These are phyloP conservation scores for Tetragonia tetragonoides DNA, from an alignment of 148 eudicot genomes.

Conservation along the genomic window DNA sequence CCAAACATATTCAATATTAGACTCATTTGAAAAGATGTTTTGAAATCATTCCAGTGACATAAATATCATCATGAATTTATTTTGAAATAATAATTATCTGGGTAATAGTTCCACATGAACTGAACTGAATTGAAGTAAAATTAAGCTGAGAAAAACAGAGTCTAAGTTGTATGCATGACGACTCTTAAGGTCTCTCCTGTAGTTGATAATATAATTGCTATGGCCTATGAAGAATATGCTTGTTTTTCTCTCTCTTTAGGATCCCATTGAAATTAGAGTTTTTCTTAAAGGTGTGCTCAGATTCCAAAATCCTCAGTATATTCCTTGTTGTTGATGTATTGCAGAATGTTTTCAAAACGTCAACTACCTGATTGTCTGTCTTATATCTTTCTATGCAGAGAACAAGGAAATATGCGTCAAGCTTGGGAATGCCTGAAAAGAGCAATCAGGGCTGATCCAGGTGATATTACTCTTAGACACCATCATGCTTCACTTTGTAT, in stretches of 20 bases:
- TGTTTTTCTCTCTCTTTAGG: neutral
- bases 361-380: neutral
- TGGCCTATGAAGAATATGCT: neutral
- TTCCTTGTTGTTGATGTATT: neutral
- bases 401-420: conserved; percentile 60
- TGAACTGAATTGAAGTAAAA: too few relatives aligned
- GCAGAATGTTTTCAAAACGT: too few relatives aligned
- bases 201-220: neutral
- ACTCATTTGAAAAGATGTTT: too few relatives aligned
- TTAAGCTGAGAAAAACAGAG: too few relatives aligned
- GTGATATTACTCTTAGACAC: conserved; percentile 55
- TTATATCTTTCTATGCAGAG: conserved; percentile 43
- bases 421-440: conserved; percentile 73
- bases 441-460: conserved; percentile 84
- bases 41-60: too few relatives aligned
- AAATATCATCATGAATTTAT: too few relatives aligned
- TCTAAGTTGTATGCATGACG: too few relatives aligned
- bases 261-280: neutral
- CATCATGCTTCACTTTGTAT: conserved; percentile 59
- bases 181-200: neutral
- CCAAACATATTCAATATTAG: too few relatives aligned
- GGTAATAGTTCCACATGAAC: too few relatives aligned
- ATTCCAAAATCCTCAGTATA: neutral
- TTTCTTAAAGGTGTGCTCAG: neutral
- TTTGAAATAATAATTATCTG: too few relatives aligned